Percentiles rank a stretch among this genome's conserved stretches.
Evolutionary conservation across 192 early-diverging fungal genomes (phyloP).

Genomic region (Coemansia pectinata): DNA sequence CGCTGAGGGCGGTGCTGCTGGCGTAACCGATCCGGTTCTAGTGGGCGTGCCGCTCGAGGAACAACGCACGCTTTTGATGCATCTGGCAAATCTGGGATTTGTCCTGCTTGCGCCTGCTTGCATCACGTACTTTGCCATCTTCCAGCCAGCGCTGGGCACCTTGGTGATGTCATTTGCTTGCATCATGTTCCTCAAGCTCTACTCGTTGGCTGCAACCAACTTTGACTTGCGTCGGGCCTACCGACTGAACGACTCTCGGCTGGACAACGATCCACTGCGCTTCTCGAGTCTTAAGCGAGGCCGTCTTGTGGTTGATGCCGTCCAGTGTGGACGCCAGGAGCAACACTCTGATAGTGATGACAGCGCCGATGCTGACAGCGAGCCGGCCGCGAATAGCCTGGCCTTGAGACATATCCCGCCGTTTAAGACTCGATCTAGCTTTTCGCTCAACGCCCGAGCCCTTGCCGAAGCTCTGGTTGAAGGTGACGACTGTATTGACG

Average conservation of each 20-base stretch:
- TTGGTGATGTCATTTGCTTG: slow-evolving; percentile 61
- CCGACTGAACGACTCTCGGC: slow-evolving; percentile 49
- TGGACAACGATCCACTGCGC: slow-evolving; percentile 38
- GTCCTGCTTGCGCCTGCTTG: slow-evolving; percentile 63
- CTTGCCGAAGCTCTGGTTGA: slow-evolving; percentile 27
- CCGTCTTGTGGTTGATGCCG: slow-evolving; percentile 10
- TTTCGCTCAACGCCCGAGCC: slow-evolving; percentile 42
- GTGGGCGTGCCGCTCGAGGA: slow-evolving; percentile 30
- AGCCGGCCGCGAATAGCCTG: not conserved
- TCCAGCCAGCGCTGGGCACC: slow-evolving; percentile 69
- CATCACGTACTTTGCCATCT: slow-evolving; percentile 68
- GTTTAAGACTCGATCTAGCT: slow-evolving; percentile 24
- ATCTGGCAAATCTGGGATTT: slow-evolving; percentile 58
- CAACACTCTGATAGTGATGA: not conserved
- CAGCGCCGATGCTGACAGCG: not conserved
- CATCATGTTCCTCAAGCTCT: slow-evolving; percentile 80
- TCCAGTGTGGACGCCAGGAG: not conserved
- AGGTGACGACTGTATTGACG: slow-evolving; percentile 46
- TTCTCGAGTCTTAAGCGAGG: slow-evolving; percentile 27
- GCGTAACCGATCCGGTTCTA: not conserved
- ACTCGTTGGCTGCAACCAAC: slow-evolving; percentile 77
- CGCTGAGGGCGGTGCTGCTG: slow-evolving; percentile 5
- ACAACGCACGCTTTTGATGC: slow-evolving; percentile 41
- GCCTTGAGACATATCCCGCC: not conserved
- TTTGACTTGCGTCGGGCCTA: slow-evolving; percentile 68